Base-by-base conservation (phyloP, 345 rosid genomes). In the Mangifera indica region DNA sequence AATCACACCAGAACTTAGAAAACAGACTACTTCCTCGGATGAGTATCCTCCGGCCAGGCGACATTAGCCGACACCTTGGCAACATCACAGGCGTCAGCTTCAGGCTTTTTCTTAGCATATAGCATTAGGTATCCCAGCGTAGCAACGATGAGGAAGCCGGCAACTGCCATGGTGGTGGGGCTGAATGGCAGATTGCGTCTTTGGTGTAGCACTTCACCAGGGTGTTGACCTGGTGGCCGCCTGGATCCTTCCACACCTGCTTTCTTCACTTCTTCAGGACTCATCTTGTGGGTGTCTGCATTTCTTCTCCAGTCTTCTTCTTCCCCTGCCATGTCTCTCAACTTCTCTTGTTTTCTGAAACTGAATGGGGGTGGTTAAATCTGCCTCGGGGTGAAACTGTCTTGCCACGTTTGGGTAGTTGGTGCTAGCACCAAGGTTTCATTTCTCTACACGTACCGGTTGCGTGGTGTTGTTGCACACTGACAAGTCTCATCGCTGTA, bases 231-330 rank as follows among this genome's bases (percentile, higher is more conserved):
- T 0, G 96, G 88, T 2, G 90, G 92, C 76, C 91, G 72, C 81
- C 63, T 85, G 2, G 91, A 84, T 34, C 81, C 81, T 18, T 87
- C 84, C 6, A 81, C 85, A 0, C 90, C 93, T 2, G 96, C 85
- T 1, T 86, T 87, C 69, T 67, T 85, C 34, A 82, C 85, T 45
- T 70, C 83, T 40, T 86, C 93, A 0, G 84, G 76, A 3, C 83
- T 86, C 97, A 88, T 88, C 83, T 82, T 87, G 70, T 85, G 85
- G 7, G 93, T 91, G 61, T 89, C 93, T 26, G 93, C 91, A 0
- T 52, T 79, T 63, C 81, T 81, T 62, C 81, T 86, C 88, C 91
- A 86, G 2, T n/a, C n/a, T n/a, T 84, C 89, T 51, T 78, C 80
- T 7, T 77, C 74, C n/a, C 75, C 84, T 67, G 80, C 84, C 85